phyloP scores from a whole-genome alignment of 352 stramenopile species.

The Thalassiosira mediterranea region DNA sequence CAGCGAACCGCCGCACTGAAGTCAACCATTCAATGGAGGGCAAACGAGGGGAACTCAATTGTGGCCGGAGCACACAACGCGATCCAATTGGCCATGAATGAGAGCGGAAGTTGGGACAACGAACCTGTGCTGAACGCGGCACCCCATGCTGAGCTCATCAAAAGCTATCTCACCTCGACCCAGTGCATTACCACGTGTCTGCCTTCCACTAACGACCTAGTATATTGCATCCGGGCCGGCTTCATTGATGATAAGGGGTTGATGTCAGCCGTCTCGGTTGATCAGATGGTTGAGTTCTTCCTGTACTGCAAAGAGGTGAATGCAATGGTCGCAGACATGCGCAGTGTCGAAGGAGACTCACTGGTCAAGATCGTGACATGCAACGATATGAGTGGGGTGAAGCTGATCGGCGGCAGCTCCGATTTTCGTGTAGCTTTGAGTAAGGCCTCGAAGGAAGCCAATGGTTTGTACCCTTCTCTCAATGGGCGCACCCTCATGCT shows the following conservation, averaged over 20 bases:
- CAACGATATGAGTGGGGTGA: conserved; percentile 78
- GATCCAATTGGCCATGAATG: conserved; percentile 39
- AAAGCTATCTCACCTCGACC: conserved; percentile 56
- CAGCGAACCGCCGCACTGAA: conserved; percentile 45
- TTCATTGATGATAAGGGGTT: conserved; percentile 75
- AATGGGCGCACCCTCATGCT: conserved; percentile 75
- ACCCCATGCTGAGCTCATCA: conserved; percentile 56
- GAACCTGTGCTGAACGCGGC: conserved; percentile 55
- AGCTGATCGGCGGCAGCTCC: conserved; percentile 65
- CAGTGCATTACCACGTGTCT: conserved; percentile 65
- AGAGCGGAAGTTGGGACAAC: conserved; percentile 67
- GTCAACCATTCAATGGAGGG: conserved; percentile 58
- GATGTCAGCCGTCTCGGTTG: conserved; percentile 65
- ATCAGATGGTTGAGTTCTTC: conserved; percentile 80
- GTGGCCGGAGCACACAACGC: conserved; percentile 57
- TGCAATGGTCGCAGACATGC: conserved; percentile 62
- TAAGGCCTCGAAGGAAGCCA: conserved; percentile 59
- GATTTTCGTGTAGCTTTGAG: conserved; percentile 70
- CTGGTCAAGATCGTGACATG: conserved; percentile 69
- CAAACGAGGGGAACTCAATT: conserved; percentile 58
- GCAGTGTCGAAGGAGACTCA: conserved; percentile 57
- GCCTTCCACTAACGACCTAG: conserved; percentile 57
- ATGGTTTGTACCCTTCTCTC: conserved; percentile 68
- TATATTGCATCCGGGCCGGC: conserved; percentile 80
- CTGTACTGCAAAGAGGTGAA: conserved; percentile 83